Percentiles rank a stretch among this genome's conserved stretches.
phyloP scores from a whole-genome alignment of 2,329 filamentous ascomycete genomes.

The Calonectria pseudoturangicola region DNA sequence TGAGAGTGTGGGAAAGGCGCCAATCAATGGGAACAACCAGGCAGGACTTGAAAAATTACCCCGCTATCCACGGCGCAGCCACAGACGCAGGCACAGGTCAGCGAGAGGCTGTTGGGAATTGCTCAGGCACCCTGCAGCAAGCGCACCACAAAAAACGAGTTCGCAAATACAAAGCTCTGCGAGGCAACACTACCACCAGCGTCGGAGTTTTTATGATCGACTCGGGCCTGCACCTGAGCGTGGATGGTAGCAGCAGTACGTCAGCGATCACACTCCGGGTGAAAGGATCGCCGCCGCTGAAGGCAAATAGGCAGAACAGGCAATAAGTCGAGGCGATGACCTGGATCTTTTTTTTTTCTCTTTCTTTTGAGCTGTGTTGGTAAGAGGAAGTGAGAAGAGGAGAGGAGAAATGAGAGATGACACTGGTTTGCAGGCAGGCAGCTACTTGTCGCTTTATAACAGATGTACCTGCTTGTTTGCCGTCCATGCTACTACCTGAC shows the following conservation, averaged over 20 bases:
- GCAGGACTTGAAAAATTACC: conserved; percentile 51
- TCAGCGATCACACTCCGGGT: conserved; percentile 11
- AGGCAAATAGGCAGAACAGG: conserved; percentile 5
- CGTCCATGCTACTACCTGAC: conserved; percentile 16
- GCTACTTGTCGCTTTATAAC: conserved; percentile 37
- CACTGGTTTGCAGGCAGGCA: conserved; percentile 5
- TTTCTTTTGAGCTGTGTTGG: background rate
- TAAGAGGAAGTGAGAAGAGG: conserved; percentile 21
- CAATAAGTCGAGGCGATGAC: conserved; percentile 1
- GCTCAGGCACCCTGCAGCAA: conserved; percentile 28
- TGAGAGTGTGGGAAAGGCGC: conserved; percentile 51
- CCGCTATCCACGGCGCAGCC: conserved; percentile 46
- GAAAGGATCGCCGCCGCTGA: conserved; percentile 11
- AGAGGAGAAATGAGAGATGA: conserved; percentile 18
- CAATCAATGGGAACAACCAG: conserved; percentile 49
- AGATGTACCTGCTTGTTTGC: conserved; percentile 22
- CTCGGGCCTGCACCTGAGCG: background rate
- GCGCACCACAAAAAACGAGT: background rate
- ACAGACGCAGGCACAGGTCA: conserved; percentile 28
- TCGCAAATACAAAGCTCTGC: conserved; percentile 25
- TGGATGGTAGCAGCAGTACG: conserved; percentile 32
- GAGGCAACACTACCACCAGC: conserved; percentile 8
- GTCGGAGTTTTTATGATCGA: conserved; percentile 10
- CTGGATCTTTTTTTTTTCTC: conserved; percentile 1
- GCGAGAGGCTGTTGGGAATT: conserved; percentile 10